These are phyloP conservation scores for Russula sp. DNA, from an alignment of 768 basidiomycete genomes.

Conservation along the genomic window DNA sequence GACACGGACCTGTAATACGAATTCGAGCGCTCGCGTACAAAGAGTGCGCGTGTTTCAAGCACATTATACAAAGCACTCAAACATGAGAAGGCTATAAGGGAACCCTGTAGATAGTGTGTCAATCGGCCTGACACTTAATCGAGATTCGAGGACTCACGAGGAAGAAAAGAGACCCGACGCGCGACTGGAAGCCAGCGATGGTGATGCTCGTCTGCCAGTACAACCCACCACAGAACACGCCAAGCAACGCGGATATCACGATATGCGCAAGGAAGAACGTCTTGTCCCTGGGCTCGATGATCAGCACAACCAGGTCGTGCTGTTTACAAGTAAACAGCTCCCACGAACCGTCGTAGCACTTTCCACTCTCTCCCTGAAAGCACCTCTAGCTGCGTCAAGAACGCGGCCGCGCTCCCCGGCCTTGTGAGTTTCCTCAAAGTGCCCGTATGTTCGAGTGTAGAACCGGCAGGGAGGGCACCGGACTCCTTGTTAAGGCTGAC, in stretches of 20 bases:
- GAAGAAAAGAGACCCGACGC: conserved; percentile 95
- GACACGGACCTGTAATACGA: conserved; percentile 69
- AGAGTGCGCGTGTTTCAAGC: conserved; percentile 76
- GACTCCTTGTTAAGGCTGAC: conserved; percentile 8
- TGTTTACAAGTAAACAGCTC: neutral
- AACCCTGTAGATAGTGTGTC: conserved; percentile 46
- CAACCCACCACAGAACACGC: conserved; percentile 85
- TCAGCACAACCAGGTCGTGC: neutral
- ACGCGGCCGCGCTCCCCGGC: conserved; percentile 59
- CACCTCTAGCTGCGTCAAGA: conserved; percentile 84
- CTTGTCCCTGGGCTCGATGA: conserved; percentile 54
- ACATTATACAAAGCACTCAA: conserved; percentile 88
- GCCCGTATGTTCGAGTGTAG: conserved; percentile 10
- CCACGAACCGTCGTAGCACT: conserved; percentile 56
- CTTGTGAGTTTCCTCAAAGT: conserved; percentile 10
- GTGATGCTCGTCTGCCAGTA: conserved; percentile 75
- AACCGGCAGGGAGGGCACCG: neutral
- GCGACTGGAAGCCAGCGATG: conserved; percentile 90
- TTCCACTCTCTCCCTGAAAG: conserved; percentile 84
- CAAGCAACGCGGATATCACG: conserved; percentile 60
- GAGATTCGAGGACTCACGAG: conserved; percentile 40
- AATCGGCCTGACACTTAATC: neutral
- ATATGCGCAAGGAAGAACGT: conserved; percentile 79
- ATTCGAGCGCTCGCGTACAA: conserved; percentile 83
- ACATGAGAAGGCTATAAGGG: conserved; percentile 86